These are phyloP conservation scores for Microstegium vimineum DNA, from an alignment of 176 grass and related monocot genomes.

Conservation along the genomic window DNA sequence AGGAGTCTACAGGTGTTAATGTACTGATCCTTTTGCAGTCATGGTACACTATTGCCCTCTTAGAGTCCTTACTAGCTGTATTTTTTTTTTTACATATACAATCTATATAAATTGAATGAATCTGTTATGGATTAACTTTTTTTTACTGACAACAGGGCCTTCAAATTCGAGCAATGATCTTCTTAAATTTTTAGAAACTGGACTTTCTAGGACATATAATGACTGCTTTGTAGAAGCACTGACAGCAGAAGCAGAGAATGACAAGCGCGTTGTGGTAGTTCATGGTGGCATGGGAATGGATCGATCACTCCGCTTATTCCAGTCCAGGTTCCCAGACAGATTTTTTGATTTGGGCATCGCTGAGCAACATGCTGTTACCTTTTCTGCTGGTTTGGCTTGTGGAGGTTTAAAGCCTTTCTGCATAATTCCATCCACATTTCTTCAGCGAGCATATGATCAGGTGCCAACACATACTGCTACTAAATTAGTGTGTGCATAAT, in stretches of 20 bases:
- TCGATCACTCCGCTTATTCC: slow-evolving; percentile 57
- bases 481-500: not conserved
- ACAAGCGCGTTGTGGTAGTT: slow-evolving; percentile 59
- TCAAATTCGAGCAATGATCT: slow-evolving; percentile 26
- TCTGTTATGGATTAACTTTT: not conserved
- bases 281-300: slow-evolving; percentile 70
- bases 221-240: slow-evolving; percentile 60
- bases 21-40: not conserved
- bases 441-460: slow-evolving; percentile 81
- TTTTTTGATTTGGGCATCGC: slow-evolving; percentile 76
- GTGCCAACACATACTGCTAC: slow-evolving; percentile 14
- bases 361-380: slow-evolving; percentile 78
- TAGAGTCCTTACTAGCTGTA: not conserved
- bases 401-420: slow-evolving; percentile 77
- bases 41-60: not conserved
- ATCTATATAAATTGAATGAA: not conserved
- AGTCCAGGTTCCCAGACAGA: slow-evolving; percentile 67
- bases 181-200: slow-evolving; percentile 30
- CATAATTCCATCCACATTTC: slow-evolving; percentile 73
- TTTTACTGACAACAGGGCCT: slow-evolving; percentile 21
- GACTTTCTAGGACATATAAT: slow-evolving; percentile 62
- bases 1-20: not conserved
- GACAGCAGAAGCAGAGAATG: slow-evolving; percentile 68
- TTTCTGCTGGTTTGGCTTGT: slow-evolving; percentile 68
- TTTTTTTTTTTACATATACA: not conserved